These are phyloP conservation scores for Diutina rugosa DNA, from an alignment of 1,139 yeast genomes.

Conservation along the genomic window DNA sequence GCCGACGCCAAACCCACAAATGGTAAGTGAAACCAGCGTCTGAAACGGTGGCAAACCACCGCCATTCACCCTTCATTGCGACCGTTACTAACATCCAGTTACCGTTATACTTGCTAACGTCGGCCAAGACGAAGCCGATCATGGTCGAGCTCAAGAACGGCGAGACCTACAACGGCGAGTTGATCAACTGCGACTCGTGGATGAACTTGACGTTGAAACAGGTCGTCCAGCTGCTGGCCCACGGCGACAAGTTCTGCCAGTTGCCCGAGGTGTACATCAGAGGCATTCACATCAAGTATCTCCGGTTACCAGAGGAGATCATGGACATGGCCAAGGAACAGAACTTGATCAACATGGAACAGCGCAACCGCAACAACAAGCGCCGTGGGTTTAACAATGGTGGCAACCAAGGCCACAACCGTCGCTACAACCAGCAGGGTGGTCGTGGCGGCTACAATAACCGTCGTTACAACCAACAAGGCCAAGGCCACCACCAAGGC, in stretches of 20 bases:
- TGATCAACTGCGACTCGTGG: conserved; percentile 76
- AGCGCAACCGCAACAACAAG: conserved; percentile 34
- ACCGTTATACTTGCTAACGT: conserved; percentile 1
- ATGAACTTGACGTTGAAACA: conserved; percentile 84
- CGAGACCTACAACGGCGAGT: conserved; percentile 75
- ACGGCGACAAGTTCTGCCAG: conserved; percentile 55
- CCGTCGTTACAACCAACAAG: neutral
- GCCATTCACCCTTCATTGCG: no score
- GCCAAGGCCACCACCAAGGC: neutral
- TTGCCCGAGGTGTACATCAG: conserved; percentile 72
- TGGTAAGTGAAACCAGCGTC: neutral
- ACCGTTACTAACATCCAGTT: neutral
- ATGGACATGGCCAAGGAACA: conserved; percentile 77
- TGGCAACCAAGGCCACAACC: conserved; percentile 4
- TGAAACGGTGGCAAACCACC: neutral
- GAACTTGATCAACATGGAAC: conserved; percentile 41
- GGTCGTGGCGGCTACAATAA: conserved; percentile 1
- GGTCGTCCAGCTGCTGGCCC: conserved; percentile 62
- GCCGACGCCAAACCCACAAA: neutral
- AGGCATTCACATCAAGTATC: conserved; percentile 56
- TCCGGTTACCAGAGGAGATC: conserved; percentile 38
- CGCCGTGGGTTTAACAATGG: conserved; percentile 11
- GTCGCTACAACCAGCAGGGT: conserved; percentile 6
- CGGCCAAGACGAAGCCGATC: conserved; percentile 36
- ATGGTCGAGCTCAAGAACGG: conserved; percentile 93